Percentiles rank a stretch among this genome's conserved stretches.
phyloP scores from a whole-genome alignment of 1,284 basidiomycete species.

The Ceratobasidium sp. region DNA sequence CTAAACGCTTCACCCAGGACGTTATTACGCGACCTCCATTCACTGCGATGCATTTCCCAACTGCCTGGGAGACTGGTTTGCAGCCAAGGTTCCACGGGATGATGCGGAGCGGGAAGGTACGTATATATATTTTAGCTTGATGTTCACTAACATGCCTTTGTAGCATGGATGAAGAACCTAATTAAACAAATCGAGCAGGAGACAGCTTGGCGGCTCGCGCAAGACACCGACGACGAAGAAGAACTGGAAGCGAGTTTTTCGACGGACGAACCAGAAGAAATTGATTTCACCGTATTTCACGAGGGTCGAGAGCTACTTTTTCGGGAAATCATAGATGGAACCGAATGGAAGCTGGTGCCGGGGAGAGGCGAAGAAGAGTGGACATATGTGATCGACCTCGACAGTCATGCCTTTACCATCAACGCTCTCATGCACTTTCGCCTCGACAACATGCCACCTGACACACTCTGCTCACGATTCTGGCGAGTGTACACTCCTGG shows the following conservation, averaged over 20 bases:
- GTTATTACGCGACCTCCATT: background rate
- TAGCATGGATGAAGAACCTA: too few species aligned
- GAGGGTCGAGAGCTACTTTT: background rate
- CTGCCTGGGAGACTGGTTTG: background rate
- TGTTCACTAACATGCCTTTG: background rate
- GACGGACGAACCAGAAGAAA: background rate
- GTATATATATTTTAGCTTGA: background rate
- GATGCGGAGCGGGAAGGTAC: background rate
- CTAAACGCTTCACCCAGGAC: background rate
- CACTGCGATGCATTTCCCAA: background rate
- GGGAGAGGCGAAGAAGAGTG: constrained; percentile 6
- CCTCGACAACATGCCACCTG: constrained; percentile 23
- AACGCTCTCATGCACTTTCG: constrained; percentile 28
- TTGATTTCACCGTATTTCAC: background rate
- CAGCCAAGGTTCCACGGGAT: background rate
- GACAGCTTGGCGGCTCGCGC: background rate
- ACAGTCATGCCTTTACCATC: constrained; percentile 18
- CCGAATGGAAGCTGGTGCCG: background rate
- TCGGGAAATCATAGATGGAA: background rate
- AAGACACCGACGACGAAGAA: background rate
- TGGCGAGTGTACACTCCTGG: background rate
- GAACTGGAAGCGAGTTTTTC: background rate
- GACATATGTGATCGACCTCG: constrained; percentile 35
- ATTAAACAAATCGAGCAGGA: background rate
- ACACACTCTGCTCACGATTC: background rate